A percentile compares a stretch with the other conserved stretches of the same genome.
Evolutionary conservation across 257 asterid species (phyloP).

Genomic region (Solanum piurae): DNA sequence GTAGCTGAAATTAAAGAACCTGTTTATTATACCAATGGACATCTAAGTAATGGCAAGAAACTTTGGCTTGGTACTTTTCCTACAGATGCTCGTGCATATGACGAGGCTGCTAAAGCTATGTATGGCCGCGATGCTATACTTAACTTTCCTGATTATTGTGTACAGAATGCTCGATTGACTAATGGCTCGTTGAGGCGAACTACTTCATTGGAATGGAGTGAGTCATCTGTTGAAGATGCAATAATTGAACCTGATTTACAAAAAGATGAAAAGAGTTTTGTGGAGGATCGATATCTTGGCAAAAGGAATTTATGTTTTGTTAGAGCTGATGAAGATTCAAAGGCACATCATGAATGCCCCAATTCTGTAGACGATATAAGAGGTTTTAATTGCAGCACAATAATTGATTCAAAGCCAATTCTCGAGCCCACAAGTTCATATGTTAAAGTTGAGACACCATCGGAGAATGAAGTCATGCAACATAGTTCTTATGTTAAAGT

Average conservation of each 20-base stretch:
- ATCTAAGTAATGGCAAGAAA: neutral
- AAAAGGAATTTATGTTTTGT: neutral
- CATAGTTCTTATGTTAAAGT: neutral
- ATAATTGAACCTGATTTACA: neutral
- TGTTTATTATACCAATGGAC: neutral
- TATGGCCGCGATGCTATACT: conserved; percentile 10
- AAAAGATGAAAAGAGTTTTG: neutral
- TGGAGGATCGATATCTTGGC: neutral
- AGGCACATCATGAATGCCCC: neutral
- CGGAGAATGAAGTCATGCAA: neutral
- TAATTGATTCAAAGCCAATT: neutral
- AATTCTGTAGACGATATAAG: neutral
- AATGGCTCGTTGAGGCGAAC: neutral
- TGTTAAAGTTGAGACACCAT: neutral
- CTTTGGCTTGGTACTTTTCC: conserved; percentile 23
- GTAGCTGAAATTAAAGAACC: conserved; percentile 26
- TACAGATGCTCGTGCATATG: conserved; percentile 14
- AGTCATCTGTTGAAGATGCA: neutral
- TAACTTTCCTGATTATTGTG: conserved; percentile 9
- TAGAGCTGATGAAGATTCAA: neutral
- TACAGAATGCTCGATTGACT: neutral
- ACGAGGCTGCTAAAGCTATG: conserved; percentile 12
- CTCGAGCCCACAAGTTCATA: neutral
- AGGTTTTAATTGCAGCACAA: neutral
- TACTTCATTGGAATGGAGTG: neutral